A percentile compares a stretch with the other conserved stretches of the same genome.
Conservation (phyloP, 2,329 filamentous ascomycete species). For the Beauveria medogensis region DNA sequence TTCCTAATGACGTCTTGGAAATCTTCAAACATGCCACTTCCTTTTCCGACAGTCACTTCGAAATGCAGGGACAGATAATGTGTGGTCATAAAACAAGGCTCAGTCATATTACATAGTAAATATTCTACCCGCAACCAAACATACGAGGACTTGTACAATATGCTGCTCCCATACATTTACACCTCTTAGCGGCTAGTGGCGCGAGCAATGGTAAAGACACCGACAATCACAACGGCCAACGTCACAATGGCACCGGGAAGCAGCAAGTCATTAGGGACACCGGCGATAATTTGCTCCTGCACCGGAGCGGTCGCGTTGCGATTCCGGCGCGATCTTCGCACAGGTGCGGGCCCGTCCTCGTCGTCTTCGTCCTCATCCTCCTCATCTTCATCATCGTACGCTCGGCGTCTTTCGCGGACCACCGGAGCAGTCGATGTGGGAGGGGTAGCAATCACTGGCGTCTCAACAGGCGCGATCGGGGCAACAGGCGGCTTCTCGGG, state of each 20-base stretch:
- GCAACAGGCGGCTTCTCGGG: conserved; percentile 80
- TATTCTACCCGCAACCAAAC: conserved; percentile 6
- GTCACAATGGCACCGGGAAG: conserved; percentile 91
- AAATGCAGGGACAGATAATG: background rate
- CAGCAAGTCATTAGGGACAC: conserved; percentile 88
- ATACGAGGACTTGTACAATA: conserved; percentile 6
- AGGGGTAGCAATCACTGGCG: conserved; percentile 36
- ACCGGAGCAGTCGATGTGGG: conserved; percentile 38
- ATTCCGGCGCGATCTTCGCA: conserved; percentile 23
- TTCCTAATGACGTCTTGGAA: too few species aligned
- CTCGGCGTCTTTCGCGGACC: conserved; percentile 42
- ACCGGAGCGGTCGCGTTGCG: conserved; percentile 31
- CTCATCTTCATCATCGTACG: conserved; percentile 46
- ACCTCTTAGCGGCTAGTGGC: conserved; percentile 38
- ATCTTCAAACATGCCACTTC: too few species aligned
- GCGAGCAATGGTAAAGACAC: conserved; percentile 82
- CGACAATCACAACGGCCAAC: conserved; percentile 87
- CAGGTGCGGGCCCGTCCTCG: conserved; percentile 35
- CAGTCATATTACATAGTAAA: conserved; percentile 13
- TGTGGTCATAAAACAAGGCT: conserved; percentile 9
- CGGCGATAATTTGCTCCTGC: conserved; percentile 74
- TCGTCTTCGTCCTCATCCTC: conserved; percentile 36
- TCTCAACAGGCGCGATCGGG: conserved; percentile 42
- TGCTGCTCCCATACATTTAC: background rate
- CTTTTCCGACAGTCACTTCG: too few species aligned